Base-by-base conservation (phyloP, 305 asterid genomes). In the Fraxinus baroniana region DNA sequence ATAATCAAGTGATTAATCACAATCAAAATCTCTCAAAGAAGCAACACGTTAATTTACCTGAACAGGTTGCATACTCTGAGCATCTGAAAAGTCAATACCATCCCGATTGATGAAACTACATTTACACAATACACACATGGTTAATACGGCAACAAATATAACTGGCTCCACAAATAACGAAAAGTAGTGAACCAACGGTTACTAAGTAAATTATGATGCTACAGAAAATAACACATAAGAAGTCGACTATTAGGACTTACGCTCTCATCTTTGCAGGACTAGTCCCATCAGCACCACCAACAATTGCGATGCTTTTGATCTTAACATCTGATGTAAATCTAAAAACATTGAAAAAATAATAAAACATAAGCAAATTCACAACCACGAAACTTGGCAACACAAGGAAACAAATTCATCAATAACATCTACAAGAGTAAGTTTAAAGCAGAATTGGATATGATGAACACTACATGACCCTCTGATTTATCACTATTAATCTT, bases 301-400 rank as follows among this genome's bases (percentile, higher is more conserved):
- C 91, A 79, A 96, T 66, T 77, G 98, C 92, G 81, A 96, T 96
- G 92, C 98, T 93, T 95, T 94, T 94, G 87, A 94, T 85, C 89
- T 96, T 96, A 46, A 93, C 99, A 89, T 96, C 99, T 80, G 99
- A 90, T 78, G 98, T 96, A 87, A 96, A 96, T 84, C 99, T 96
- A 84, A 84, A 17, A 17, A 75, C 78, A 85, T 36, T 55, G 74
- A 80, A 49, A 62, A 84, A 82, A 74, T 28, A 76, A 17, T 20
- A 60, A 17, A 83, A 79, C 28, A 74, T 30, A 0, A 76, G 26
- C 33, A 77, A 55, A 76, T 82, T 66, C 36, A 66, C 74, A 26
- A 3, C 36, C 36, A 66, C 35, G 2, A 26, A 66, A 24, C n/a
- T 60, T 66, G 20, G 74, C 36, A 66, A 66, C 74, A 66, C 33